These are phyloP conservation scores for Dendrobium huoshanense DNA, from an alignment of 106 monocot genomes.

Conservation along the genomic window DNA sequence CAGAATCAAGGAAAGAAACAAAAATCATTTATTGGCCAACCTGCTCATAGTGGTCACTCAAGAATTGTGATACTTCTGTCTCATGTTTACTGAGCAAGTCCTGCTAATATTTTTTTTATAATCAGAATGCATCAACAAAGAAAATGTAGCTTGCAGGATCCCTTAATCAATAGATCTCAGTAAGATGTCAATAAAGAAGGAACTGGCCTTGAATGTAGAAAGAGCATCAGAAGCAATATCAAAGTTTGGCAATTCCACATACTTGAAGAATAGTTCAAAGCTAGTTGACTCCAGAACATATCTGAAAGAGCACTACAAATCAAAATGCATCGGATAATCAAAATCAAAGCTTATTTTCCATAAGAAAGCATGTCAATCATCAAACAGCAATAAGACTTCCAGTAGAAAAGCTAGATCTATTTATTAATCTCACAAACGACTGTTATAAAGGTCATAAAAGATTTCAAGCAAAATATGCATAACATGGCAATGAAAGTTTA, in stretches of 20 bases:
- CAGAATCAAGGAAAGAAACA: neutral
- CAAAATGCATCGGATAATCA: constrained; percentile 23
- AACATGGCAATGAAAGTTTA: neutral
- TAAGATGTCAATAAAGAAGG: neutral
- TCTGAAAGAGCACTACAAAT: constrained; percentile 52
- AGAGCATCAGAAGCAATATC: constrained; percentile 99
- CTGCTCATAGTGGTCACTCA: constrained; percentile 75
- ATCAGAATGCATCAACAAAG: constrained; percentile 12
- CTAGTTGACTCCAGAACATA: constrained; percentile 66
- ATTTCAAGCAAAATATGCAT: neutral
- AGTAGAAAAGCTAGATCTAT: neutral
- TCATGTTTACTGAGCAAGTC: constrained; percentile 97
- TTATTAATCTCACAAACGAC: neutral
- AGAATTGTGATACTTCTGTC: constrained; percentile 63
- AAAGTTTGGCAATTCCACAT: constrained; percentile 91
- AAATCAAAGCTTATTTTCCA: constrained; percentile 7
- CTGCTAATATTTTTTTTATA: constrained; percentile 36
- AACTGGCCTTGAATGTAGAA: constrained; percentile 85
- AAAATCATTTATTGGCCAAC: constrained; percentile 18
- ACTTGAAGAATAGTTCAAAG: constrained; percentile 93
- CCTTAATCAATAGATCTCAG: neutral
- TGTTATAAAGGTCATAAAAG: neutral
- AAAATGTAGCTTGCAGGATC: neutral
- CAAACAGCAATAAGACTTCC: neutral
- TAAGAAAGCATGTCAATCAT: neutral